phyloP scores from a whole-genome alignment of 257 asterid species.

The Primulina tabacum region DNA sequence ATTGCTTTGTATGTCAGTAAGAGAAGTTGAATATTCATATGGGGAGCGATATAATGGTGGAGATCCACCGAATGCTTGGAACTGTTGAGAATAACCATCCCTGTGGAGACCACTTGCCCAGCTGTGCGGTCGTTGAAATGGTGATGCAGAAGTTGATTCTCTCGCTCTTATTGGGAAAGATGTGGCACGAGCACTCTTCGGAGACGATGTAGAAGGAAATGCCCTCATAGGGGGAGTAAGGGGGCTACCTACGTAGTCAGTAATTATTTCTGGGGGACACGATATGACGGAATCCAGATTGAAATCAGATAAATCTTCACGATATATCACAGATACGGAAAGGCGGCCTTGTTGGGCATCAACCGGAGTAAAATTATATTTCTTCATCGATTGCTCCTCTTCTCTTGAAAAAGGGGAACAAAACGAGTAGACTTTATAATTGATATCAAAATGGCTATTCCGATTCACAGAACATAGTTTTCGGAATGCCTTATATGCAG shows the following conservation, averaged over 20 bases:
- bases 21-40: constrained; percentile 54
- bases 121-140: constrained; percentile 83
- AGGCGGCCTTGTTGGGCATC: constrained; percentile 85
- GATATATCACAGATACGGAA: constrained; percentile 73
- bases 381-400: constrained; percentile 74
- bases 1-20: constrained; percentile 41
- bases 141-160: constrained; percentile 46
- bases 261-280: constrained; percentile 77
- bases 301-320: constrained; percentile 68
- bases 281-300: constrained; percentile 63
- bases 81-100: constrained; percentile 47
- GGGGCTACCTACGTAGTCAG: constrained; percentile 96
- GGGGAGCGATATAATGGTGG: constrained; percentile 71
- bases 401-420: constrained; percentile 73
- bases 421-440: constrained; percentile 71
- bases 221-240: constrained; percentile 74
- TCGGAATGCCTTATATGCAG: constrained; percentile 82
- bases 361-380: constrained; percentile 63
- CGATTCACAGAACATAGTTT: constrained; percentile 58
- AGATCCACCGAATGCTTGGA: constrained; percentile 57
- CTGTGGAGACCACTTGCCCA: constrained; percentile 89
- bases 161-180: constrained; percentile 52
- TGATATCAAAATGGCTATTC: constrained; percentile 74
- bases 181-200: constrained; percentile 40
- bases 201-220: constrained; percentile 55